Evolutionary conservation across 164 flowering plant genomes (phyloP), one percentile per base, ranked within the genome.

Genomic region (Kingdonia uniflora): DNA sequence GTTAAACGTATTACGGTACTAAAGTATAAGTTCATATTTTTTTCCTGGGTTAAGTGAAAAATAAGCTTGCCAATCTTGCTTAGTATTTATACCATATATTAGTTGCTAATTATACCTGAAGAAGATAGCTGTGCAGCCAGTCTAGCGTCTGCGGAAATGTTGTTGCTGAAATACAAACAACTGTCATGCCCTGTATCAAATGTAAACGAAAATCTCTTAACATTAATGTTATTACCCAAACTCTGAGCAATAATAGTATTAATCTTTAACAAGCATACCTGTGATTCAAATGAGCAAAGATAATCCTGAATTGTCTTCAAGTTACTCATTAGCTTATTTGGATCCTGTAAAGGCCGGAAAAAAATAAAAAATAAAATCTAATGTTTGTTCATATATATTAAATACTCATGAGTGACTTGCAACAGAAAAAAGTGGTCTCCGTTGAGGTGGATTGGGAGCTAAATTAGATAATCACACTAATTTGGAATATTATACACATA

Each of bases 91-190:
- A n/a, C 15, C 19, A 33, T n/a, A 37, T 7, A n/a, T 19, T 52
- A 20, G 6, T n/a, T 1, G 8, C n/a, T 14, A 24, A 42, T 16
- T 23, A 62, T 70, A 91, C 98, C 96, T 88, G 87, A 65, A 92
- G 91, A 64, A 92, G 88, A 75, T 92, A 71, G 51, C 77, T 66
- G 59, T 86, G 99, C 71, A 92, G 76, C 91, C 89, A 80, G 78
- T 92, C 99, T 62, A 92, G 57, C 45, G 95, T 84, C 68, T 88
- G 99, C 12, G 99, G 97, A 62, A 94, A 94, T 33, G 97, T 84
- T 53, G 95, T 84, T 39, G 99, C 90, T 38, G 97, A 86, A 66
- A 84, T 73, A 65, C 78, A 86, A 45, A 78, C 95, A 50, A 88
- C 97, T 14, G 83, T 75, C 65, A 84, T 55, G 54, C 97, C 99